Conservation (phyloP, 495 filamentous ascomycete species). For the Neurospora sp. region DNA sequence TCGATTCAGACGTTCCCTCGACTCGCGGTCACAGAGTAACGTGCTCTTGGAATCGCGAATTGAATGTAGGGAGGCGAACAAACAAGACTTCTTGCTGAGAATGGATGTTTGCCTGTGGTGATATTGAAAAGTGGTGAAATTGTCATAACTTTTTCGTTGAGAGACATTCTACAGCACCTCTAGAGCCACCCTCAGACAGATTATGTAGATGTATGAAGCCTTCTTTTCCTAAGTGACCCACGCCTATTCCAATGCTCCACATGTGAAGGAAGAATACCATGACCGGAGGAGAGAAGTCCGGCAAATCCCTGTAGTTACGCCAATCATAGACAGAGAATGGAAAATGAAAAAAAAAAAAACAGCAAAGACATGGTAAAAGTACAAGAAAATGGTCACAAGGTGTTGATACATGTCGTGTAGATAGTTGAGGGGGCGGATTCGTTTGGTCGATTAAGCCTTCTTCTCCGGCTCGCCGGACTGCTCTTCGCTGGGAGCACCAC, state of each 20-base stretch:
- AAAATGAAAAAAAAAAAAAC: background rate
- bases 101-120: background rate
- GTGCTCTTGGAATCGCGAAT: background rate
- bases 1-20: background rate
- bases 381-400: conserved; percentile 1
- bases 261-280: conserved; percentile 4
- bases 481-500: background rate
- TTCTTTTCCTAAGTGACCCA: conserved; percentile 1
- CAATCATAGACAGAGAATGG: background rate
- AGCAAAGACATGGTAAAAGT: background rate
- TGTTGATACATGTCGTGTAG: conserved; percentile 9
- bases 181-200: conserved; percentile 1
- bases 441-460: conserved; percentile 3
- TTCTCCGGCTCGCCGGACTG: conserved; percentile 5
- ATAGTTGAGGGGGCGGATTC: background rate
- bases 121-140: background rate
- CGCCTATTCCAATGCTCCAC: conserved; percentile 10
- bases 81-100: background rate
- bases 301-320: background rate
- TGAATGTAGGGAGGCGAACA: background rate
- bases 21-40: background rate
- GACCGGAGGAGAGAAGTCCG: conserved; percentile 1
- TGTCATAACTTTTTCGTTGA: conserved; percentile 1
- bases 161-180: conserved; percentile 5
- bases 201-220: conserved; percentile 8